These are phyloP conservation scores for Diaporthe sp. DNA, from an alignment of 2,329 filamentous ascomycete species.

Conservation along the genomic window DNA sequence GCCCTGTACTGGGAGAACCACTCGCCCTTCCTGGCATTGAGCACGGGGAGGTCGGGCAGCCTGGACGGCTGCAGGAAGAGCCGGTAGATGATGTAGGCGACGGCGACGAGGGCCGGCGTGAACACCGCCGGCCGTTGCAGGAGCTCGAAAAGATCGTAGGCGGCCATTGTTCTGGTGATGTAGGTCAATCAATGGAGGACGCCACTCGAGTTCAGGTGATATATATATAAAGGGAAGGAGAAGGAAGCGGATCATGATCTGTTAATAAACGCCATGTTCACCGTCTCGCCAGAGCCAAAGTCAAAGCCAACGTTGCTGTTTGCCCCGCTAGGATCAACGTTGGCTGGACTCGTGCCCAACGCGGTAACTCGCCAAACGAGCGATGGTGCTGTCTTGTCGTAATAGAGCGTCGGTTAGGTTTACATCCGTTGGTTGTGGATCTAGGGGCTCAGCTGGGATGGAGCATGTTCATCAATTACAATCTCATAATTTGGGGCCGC, in stretches of 20 bases:
- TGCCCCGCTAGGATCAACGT: not conserved
- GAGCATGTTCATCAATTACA: not conserved
- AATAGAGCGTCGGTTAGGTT: slow-evolving; percentile 3
- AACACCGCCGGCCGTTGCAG: slow-evolving; percentile 47
- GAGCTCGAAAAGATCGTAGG: slow-evolving; percentile 34
- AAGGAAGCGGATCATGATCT: not conserved
- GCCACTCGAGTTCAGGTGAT: not conserved
- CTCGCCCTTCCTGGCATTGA: slow-evolving; percentile 51
- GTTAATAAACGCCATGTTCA: not conserved
- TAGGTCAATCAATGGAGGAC: not conserved
- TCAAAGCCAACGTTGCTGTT: not conserved
- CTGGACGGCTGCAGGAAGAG: slow-evolving; percentile 45
- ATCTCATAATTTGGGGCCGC: not conserved
- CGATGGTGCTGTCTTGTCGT: not conserved
- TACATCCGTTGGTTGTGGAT: not conserved
- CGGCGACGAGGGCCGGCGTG: slow-evolving; percentile 44
- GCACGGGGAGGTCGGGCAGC: slow-evolving; percentile 49
- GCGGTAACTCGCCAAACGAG: not conserved
- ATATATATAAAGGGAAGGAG: not conserved
- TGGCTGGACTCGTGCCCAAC: not conserved
- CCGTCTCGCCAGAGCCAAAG: not conserved
- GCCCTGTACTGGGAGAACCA: slow-evolving; percentile 51
- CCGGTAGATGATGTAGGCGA: slow-evolving; percentile 47
- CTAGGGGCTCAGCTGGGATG: not conserved
- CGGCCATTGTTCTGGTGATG: slow-evolving; percentile 10